These are phyloP conservation scores for Phaseolus coccineus DNA, from an alignment of 331 rosid species.

Conservation along the genomic window DNA sequence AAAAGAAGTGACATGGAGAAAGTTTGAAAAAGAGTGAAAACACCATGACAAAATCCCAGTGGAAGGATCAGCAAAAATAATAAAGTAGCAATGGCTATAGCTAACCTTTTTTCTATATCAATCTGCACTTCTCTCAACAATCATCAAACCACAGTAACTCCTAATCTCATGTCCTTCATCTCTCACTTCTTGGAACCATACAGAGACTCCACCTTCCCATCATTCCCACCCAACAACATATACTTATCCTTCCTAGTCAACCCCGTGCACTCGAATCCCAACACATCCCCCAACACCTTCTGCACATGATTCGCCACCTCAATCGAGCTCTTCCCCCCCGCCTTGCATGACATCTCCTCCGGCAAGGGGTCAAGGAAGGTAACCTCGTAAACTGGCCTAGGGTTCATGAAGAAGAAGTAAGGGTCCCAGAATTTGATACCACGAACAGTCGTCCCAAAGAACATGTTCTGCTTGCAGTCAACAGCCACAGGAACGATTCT, in stretches of 20 bases:
- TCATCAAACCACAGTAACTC: neutral
- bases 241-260: conserved; percentile 91
- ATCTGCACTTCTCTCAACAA: neutral
- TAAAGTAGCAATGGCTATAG: neutral
- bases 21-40: conserved; percentile 23
- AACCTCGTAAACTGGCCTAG: conserved; percentile 80
- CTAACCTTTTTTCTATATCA: conserved; percentile 5
- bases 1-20: neutral
- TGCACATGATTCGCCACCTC: conserved; percentile 90
- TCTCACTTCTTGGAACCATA: conserved; percentile 43
- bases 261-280: conserved; percentile 88
- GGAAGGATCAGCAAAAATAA: conserved; percentile 5
- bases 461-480: conserved; percentile 85
- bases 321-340: conserved; percentile 79
- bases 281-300: conserved; percentile 67
- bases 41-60: conserved; percentile 2
- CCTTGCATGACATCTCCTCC: conserved; percentile 70
- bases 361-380: conserved; percentile 77
- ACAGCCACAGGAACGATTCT: conserved; percentile 96
- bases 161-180: neutral
- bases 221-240: conserved; percentile 85
- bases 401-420: conserved; percentile 93
- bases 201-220: conserved; percentile 84
- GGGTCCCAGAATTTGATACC: conserved; percentile 95
- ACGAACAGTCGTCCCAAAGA: conserved; percentile 85